These are phyloP conservation scores for Didymella arachidicola DNA, from an alignment of 2,329 filamentous ascomycete species.

Conservation along the genomic window DNA sequence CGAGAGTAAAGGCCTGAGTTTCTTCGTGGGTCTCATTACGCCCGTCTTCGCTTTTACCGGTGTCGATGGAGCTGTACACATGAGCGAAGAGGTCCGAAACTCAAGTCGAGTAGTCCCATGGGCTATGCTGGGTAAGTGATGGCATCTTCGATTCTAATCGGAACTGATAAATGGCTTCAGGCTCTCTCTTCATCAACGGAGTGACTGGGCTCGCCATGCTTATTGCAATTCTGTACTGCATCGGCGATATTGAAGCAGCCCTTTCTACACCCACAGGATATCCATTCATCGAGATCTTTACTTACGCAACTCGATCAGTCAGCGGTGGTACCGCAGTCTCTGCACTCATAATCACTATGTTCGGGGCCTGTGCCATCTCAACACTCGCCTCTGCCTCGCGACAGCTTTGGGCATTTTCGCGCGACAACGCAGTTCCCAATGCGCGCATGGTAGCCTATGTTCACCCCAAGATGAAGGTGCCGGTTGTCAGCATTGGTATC, in stretches of 20 bases:
- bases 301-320: conserved; percentile 19
- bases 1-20: conserved; percentile 51
- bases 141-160: neutral
- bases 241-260: conserved; percentile 41
- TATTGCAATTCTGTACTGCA: conserved; percentile 45
- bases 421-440: conserved; percentile 49
- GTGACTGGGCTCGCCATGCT: conserved; percentile 32
- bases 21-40: conserved; percentile 47
- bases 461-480: conserved; percentile 27
- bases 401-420: conserved; percentile 48
- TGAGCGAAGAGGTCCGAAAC: conserved; percentile 19
- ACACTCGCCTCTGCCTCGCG: conserved; percentile 45
- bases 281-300: conserved; percentile 56
- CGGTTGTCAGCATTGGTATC: conserved; percentile 22
- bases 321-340: conserved; percentile 56
- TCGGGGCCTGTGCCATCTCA: conserved; percentile 39
- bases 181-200: conserved; percentile 36
- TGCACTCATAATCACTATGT: conserved; percentile 29
- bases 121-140: conserved; percentile 21
- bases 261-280: conserved; percentile 49
- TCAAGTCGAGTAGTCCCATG: conserved; percentile 30
- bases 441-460: conserved; percentile 24
- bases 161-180: conserved; percentile 16
- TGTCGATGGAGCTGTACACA: conserved; percentile 22
- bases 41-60: conserved; percentile 42